These are phyloP conservation scores for Orbilia blumenaviensis DNA, from an alignment of 2,329 filamentous ascomycete genomes.

Conservation along the genomic window DNA sequence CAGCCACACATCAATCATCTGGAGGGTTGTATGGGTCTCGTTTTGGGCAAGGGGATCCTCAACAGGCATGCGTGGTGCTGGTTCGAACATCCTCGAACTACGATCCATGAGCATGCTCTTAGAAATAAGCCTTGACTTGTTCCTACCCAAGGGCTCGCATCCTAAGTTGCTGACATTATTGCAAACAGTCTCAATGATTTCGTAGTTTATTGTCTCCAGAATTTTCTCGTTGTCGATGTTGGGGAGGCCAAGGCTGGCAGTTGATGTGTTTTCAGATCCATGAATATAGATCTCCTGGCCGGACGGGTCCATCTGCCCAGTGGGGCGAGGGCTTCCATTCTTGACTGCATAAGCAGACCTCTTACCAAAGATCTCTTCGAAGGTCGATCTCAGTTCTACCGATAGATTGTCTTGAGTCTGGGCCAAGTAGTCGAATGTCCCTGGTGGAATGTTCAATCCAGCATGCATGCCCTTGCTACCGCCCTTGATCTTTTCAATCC, in stretches of 20 bases:
- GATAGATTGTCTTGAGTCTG: conserved; percentile 45
- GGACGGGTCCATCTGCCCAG: conserved; percentile 30
- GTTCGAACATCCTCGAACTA: conserved; percentile 48
- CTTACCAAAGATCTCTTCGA: conserved; percentile 52
- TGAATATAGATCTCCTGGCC: conserved; percentile 44
- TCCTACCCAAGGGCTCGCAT: conserved; percentile 46
- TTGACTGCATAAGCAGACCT: conserved; percentile 37
- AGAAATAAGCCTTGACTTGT: conserved; percentile 46
- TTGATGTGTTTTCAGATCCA: conserved; percentile 46
- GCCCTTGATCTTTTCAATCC: conserved; percentile 45
- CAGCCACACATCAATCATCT: conserved; percentile 55
- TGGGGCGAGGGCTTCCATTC: conserved; percentile 42
- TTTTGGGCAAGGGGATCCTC: conserved; percentile 38
- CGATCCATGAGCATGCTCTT: conserved; percentile 52
- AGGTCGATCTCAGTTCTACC: conserved; percentile 39
- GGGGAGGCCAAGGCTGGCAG: conserved; percentile 40
- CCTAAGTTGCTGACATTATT: conserved; percentile 52
- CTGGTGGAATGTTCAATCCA: conserved; percentile 34
- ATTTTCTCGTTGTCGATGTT: conserved; percentile 53
- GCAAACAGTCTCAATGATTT: conserved; percentile 52
- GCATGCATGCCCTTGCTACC: conserved; percentile 21
- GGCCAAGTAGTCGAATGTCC: conserved; percentile 31
- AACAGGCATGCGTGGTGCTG: conserved; percentile 37
- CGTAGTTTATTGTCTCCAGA: conserved; percentile 52
- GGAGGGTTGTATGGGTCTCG: conserved; percentile 45